Base-by-base conservation (phyloP, 176 grass and related monocot genomes). In the Hyparrhenia diplandra region DNA sequence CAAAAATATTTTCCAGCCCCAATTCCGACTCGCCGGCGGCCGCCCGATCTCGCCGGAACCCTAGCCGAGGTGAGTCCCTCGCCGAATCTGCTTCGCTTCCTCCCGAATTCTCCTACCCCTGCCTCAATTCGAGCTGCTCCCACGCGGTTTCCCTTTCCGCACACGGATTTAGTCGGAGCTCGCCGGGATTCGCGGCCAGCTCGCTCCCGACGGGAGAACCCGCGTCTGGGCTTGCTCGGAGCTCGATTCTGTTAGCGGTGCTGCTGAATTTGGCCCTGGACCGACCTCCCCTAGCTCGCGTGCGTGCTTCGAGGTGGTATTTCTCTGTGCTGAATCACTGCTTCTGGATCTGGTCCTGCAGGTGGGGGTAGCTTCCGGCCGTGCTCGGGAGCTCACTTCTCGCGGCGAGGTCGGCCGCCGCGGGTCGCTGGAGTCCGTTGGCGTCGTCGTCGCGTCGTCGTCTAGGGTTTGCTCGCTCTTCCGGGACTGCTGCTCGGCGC, bases 281-380 rank as follows among this genome's bases (percentile, higher is more conserved):
- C 21, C 21, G 64, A 12, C 17, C 30, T 67, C 30, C 54, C 8
- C n/a, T 54, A 49, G 65, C 13, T 81, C 16, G 23, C 36, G 36
- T 8, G 36, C 35, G 85, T 5, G 23, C 67, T 36, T 29, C 57
- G 64, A 49, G 69, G 69, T 36, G 8, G 57, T 57, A 23, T 36
- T 66, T 23, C 30, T 21, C 35, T 13, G 10, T 52, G 42, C 77
- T 89, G 62, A 71, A 41, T 73, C 34, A 58, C 8, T 75, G 55
- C 52, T 81, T 88, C 27, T 64, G 80, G 71, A 70, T 89, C 70
- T 86, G 80, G 39, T 81, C 46, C 16, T 31, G 59, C 85, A 91
- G 85, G 68, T 69, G 5, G 49, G 10, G 46, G 13, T 12, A 36
- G 36, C 29, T 71, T 4, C 24, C 62, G 20, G 30, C 31, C 20